These are phyloP conservation scores for Lagerstroemia speciosa DNA, from an alignment of 345 rosid species.

Conservation along the genomic window DNA sequence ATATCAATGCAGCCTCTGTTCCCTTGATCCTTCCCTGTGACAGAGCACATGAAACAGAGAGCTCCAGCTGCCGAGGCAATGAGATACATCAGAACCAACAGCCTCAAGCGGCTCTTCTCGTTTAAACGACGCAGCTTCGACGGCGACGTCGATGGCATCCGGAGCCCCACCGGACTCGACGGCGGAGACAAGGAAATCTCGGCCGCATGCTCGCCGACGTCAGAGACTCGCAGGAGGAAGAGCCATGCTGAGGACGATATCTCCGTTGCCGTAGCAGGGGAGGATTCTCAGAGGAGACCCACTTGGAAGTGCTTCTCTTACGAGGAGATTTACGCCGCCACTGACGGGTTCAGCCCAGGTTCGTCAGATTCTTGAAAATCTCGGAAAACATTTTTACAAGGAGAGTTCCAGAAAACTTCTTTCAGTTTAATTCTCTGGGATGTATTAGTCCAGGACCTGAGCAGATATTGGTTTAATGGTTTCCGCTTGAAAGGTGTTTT, in stretches of 20 bases:
- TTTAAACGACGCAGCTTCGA: constrained; percentile 53
- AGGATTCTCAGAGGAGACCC: constrained; percentile 42
- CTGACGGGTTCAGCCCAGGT: constrained; percentile 67
- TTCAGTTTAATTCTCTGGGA: no score
- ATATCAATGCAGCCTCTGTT: constrained; percentile 7
- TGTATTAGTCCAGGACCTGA: no score
- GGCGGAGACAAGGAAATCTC: constrained; percentile 12
- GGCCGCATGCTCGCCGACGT: background rate
- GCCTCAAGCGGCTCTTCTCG: constrained; percentile 79
- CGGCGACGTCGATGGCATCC: constrained; percentile 20
- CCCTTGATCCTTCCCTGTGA: background rate
- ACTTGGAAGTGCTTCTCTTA: constrained; percentile 89
- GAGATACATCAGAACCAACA: constrained; percentile 74
- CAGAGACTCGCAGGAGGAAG: background rate
- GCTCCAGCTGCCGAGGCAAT: constrained; percentile 19
- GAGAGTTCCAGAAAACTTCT: no score
- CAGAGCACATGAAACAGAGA: constrained; percentile 2
- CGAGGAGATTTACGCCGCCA: constrained; percentile 69
- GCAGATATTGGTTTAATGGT: no score
- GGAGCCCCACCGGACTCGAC: constrained; percentile 4
- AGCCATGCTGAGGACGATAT: no score
- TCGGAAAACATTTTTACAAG: background rate
- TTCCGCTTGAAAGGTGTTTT: no score
- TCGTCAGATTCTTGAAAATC: background rate
- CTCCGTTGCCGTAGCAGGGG: constrained; percentile 13